Evolutionary conservation across 2,329 filamentous ascomycete species (phyloP).

Genomic region (Alternaria gaisen): DNA sequence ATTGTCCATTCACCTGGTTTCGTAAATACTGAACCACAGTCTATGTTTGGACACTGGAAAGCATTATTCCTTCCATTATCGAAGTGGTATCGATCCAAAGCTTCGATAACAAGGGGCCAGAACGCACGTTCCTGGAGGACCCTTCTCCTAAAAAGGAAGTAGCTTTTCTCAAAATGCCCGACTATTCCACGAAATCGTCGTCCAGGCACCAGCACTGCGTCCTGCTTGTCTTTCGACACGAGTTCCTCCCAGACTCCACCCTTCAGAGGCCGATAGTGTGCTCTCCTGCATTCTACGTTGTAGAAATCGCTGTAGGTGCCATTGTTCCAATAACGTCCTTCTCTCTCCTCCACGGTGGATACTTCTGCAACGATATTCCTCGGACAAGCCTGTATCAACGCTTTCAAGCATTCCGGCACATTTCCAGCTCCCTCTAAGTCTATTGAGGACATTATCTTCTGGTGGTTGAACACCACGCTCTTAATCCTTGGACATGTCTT

Average conservation of each 20-base stretch:
- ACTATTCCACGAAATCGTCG: too few relatives aligned
- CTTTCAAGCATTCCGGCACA: constrained; percentile 9
- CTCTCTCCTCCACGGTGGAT: neutral
- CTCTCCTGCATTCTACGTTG: neutral
- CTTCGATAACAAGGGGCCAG: too few relatives aligned
- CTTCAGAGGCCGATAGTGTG: too few relatives aligned
- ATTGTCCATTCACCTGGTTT: constrained; percentile 25
- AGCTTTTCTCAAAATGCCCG: too few relatives aligned
- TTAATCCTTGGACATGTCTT: constrained; percentile 20
- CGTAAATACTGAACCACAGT: constrained; percentile 20
- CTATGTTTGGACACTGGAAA: constrained; percentile 19
- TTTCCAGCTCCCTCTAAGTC: constrained; percentile 5
- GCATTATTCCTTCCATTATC: neutral
- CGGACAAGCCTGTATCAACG: constrained; percentile 16
- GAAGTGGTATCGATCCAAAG: too few relatives aligned
- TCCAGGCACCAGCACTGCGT: too few relatives aligned
- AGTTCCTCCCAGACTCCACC: too few relatives aligned
- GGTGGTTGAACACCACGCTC: constrained; percentile 20
- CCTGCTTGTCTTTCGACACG: too few relatives aligned
- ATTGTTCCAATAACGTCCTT: neutral
- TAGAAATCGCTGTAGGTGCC: neutral
- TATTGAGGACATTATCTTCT: constrained; percentile 1
- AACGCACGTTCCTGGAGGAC: too few relatives aligned
- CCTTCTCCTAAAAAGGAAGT: too few relatives aligned
- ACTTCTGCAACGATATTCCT: constrained; percentile 5